phyloP scores from a whole-genome alignment of 768 basidiomycete species.

The Lentinula edodes region DNA sequence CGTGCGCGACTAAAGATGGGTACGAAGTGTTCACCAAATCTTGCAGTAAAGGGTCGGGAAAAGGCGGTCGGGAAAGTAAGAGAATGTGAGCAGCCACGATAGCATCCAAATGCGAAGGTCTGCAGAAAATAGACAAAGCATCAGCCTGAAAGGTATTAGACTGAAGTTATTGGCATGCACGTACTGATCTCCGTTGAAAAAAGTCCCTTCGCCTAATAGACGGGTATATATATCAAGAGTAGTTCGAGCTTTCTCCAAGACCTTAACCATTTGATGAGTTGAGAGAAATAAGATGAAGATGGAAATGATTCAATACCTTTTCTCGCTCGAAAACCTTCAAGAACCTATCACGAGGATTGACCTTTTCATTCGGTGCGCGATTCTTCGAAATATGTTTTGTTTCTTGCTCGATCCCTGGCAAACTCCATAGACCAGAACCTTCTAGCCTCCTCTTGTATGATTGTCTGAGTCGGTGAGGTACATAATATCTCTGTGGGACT shows the following conservation, averaged over 20 bases:
- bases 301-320: slow-evolving; percentile 35
- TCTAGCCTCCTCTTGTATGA: slow-evolving; percentile 54
- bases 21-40: slow-evolving; percentile 51
- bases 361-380: slow-evolving; percentile 22
- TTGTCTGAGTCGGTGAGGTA: slow-evolving; percentile 57
- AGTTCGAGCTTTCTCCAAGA: slow-evolving; percentile 51
- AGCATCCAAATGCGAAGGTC: slow-evolving; percentile 60
- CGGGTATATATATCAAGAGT: slow-evolving; percentile 54
- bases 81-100: slow-evolving; percentile 65
- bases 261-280: slow-evolving; percentile 28
- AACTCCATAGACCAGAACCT: slow-evolving; percentile 58
- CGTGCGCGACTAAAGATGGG: slow-evolving; percentile 52
- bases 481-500: slow-evolving; percentile 70
- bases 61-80: slow-evolving; percentile 51
- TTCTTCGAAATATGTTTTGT: slow-evolving; percentile 34
- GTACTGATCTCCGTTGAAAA: slow-evolving; percentile 48
- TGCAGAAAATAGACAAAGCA: slow-evolving; percentile 18
- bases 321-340: slow-evolving; percentile 58
- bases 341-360: slow-evolving; percentile 27
- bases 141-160: too few relatives aligned
- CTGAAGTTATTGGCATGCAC: slow-evolving; percentile 7
- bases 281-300: background rate
- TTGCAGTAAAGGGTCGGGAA: slow-evolving; percentile 55
- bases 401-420: slow-evolving; percentile 34
- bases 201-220: slow-evolving; percentile 44